Evolutionary conservation across 179 eudicot genomes (phyloP).

Genomic region (Beta lomatogona): DNA sequence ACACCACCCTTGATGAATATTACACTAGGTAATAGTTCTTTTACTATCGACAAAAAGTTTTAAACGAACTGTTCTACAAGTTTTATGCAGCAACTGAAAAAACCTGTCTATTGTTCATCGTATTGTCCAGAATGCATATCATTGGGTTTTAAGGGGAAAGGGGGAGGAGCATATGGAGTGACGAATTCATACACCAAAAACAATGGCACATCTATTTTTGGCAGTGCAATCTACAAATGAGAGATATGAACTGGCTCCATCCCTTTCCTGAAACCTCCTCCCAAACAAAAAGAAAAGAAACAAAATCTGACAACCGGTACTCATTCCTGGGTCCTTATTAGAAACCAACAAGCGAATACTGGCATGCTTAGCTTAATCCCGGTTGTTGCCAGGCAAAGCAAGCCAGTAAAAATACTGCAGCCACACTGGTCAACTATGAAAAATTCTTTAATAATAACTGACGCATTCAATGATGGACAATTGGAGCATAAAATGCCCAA

Average conservation of each 20-base stretch:
- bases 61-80: neutral
- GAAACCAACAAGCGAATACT: neutral
- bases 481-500: neutral
- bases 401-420: neutral
- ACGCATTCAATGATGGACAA: neutral
- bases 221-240: neutral
- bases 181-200: neutral
- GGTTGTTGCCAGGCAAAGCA: neutral
- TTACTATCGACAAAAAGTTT: neutral
- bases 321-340: neutral
- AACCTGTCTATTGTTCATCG: neutral
- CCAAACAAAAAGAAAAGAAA: neutral
- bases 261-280: neutral
- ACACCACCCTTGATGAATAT: neutral
- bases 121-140: neutral
- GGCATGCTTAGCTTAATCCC: neutral
- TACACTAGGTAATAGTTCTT: neutral
- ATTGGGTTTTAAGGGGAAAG: neutral
- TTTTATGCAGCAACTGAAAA: neutral
- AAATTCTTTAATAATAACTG: neutral
- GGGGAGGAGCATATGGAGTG: neutral
- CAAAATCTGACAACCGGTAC: neutral
- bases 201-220: neutral
- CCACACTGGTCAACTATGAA: neutral
- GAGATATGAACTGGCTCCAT: neutral